Percentiles rank a stretch among this genome's conserved stretches.
Conservation (phyloP, 1,139 yeast genomes). For the Diutina scorzettiae region DNA sequence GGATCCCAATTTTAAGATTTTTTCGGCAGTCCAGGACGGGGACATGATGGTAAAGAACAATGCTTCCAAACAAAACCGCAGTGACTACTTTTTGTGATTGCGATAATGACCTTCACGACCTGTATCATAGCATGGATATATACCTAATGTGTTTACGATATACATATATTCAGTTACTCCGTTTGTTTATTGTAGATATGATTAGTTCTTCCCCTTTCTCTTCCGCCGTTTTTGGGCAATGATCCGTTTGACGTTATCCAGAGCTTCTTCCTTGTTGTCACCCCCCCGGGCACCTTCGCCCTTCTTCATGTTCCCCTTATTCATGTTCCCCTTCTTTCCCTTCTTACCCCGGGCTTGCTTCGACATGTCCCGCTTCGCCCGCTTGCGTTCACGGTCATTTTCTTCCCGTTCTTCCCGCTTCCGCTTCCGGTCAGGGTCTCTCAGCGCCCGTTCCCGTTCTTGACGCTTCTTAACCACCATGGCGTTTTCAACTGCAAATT, state of each 20-base stretch:
- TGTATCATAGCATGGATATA: constrained; percentile 2
- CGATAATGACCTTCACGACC: neutral
- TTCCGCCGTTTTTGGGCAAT: constrained; percentile 63
- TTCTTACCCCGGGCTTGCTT: constrained; percentile 7
- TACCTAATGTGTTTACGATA: constrained; percentile 3
- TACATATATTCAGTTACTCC: neutral
- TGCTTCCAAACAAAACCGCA: constrained; percentile 3
- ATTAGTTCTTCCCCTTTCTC: constrained; percentile 33
- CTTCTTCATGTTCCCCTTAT: constrained; percentile 9
- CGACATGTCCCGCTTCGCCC: constrained; percentile 11
- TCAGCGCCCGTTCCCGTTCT: constrained; percentile 44
- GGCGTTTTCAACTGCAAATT: constrained; percentile 93
- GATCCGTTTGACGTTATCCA: constrained; percentile 39
- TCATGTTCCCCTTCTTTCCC: constrained; percentile 12
- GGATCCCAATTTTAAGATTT: constrained; percentile 84
- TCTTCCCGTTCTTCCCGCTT: constrained; percentile 12
- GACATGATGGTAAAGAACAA: constrained; percentile 3
- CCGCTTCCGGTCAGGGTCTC: constrained; percentile 26
- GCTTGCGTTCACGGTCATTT: constrained; percentile 19
- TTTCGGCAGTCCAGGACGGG: constrained; percentile 90
- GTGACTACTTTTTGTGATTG: constrained; percentile 3
- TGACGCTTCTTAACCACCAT: constrained; percentile 82
- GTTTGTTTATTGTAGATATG: neutral
- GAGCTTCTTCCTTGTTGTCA: constrained; percentile 32
- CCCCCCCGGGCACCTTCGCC: constrained; percentile 8